Conservation (phyloP, 352 stramenopile species). For the Pythium aquatile region DNA sequence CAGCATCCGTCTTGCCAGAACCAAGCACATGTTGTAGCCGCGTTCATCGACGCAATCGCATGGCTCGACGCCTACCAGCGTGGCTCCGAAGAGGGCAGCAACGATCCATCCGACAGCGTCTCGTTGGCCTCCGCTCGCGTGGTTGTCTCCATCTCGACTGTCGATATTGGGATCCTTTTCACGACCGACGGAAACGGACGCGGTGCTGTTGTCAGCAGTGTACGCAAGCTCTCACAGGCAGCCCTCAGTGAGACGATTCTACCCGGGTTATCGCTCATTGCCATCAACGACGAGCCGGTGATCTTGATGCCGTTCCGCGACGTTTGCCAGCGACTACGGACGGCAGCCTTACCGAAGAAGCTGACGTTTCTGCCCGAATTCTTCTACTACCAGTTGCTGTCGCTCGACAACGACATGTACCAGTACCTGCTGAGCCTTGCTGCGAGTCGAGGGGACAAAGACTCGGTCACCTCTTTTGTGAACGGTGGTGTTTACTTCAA, state of each 20-base stretch:
- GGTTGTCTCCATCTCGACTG: conserved; percentile 78
- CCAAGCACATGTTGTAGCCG: conserved; percentile 47
- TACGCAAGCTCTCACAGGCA: conserved; percentile 81
- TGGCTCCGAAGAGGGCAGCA: conserved; percentile 11
- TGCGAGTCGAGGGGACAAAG: conserved; percentile 62
- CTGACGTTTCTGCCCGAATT: conserved; percentile 84
- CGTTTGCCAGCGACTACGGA: conserved; percentile 59
- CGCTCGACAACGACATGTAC: conserved; percentile 76
- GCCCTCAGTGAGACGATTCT: conserved; percentile 67
- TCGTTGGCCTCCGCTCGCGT: conserved; percentile 55
- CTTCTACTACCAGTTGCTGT: conserved; percentile 83
- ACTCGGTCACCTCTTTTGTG: conserved; percentile 61
- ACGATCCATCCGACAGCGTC: conserved; percentile 27
- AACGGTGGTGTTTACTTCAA: conserved; percentile 61
- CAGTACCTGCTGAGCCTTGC: conserved; percentile 75
- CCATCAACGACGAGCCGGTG: conserved; percentile 82
- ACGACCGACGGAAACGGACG: conserved; percentile 73
- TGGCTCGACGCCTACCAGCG: conserved; percentile 70
- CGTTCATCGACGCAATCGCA: conserved; percentile 76
- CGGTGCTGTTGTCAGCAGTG: conserved; percentile 69
- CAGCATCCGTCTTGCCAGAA: conserved; percentile 75
- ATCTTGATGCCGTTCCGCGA: conserved; percentile 79
- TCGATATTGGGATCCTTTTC: conserved; percentile 83
- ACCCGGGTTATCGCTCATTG: conserved; percentile 71
- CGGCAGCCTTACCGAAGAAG: conserved; percentile 68